Percentiles rank a stretch among this genome's conserved stretches.
These are phyloP conservation scores for Daldinia caldariorum DNA, from an alignment of 495 filamentous ascomycete species.

Conservation along the genomic window DNA sequence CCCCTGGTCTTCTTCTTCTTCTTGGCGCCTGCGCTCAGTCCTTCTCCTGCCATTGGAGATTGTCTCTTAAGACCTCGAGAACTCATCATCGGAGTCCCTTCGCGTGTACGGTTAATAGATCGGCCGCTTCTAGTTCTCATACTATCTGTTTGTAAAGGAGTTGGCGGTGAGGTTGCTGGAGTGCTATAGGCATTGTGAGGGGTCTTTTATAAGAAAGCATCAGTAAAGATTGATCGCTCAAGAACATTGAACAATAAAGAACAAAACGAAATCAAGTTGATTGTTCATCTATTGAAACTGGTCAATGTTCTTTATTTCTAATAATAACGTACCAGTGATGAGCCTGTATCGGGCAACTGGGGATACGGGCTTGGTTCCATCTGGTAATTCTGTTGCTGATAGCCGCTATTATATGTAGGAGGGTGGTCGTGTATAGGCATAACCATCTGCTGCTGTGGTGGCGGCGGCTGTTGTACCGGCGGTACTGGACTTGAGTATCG, in stretches of 20 bases:
- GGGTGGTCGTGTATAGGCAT: slow-evolving; percentile 40
- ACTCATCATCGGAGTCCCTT: slow-evolving; percentile 28
- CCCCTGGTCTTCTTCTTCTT: slow-evolving; percentile 64
- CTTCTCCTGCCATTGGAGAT: slow-evolving; percentile 44
- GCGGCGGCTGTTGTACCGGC: background rate
- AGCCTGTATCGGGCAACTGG: slow-evolving; percentile 42
- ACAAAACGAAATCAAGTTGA: slow-evolving; percentile 27
- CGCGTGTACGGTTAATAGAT: slow-evolving; percentile 42
- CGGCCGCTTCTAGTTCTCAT: slow-evolving; percentile 61
- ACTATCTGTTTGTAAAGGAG: slow-evolving; percentile 52
- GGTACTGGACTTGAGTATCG: slow-evolving; percentile 55
- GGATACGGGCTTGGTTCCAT: slow-evolving; percentile 50
- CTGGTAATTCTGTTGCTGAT: slow-evolving; percentile 51
- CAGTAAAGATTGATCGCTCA: slow-evolving; percentile 11
- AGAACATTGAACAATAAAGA: slow-evolving; percentile 8
- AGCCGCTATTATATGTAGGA: slow-evolving; percentile 39
- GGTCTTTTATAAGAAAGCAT: slow-evolving; percentile 38
- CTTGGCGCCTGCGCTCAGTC: slow-evolving; percentile 35
- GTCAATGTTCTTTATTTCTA: slow-evolving; percentile 29
- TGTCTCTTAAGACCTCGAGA: slow-evolving; percentile 51
- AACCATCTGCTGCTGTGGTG: slow-evolving; percentile 30
- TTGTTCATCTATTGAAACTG: slow-evolving; percentile 28
- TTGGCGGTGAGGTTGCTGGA: slow-evolving; percentile 62
- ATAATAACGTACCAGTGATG: slow-evolving; percentile 46
- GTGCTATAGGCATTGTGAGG: slow-evolving; percentile 58